These are phyloP conservation scores for Rubroboletus satanas DNA, from an alignment of 768 basidiomycete species.

Conservation along the genomic window DNA sequence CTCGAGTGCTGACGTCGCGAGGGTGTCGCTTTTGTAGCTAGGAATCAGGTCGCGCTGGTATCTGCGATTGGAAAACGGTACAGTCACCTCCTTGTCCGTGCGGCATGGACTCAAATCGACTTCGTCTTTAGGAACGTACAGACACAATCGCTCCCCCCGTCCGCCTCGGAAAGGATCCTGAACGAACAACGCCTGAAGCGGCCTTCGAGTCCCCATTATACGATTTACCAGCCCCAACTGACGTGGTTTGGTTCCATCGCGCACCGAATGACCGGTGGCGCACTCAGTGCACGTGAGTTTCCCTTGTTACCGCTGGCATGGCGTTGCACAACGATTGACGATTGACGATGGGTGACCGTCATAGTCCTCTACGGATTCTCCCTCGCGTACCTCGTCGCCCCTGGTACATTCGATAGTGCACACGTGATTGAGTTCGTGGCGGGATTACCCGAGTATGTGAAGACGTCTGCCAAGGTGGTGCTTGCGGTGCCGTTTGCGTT, in stretches of 20 bases:
- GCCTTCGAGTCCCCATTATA: conserved; percentile 93
- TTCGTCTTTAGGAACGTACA: conserved; percentile 46
- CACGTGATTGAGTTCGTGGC: conserved; percentile 71
- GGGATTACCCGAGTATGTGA: conserved; percentile 70
- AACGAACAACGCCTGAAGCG: conserved; percentile 85
- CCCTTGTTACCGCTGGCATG: too few relatives aligned
- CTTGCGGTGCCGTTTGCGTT: conserved; percentile 87
- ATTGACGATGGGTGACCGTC: neutral
- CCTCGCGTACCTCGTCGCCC: conserved; percentile 80
- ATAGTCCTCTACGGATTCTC: conserved; percentile 86
- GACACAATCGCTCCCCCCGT: conserved; percentile 60
- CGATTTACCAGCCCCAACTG: conserved; percentile 94
- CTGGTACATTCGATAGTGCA: conserved; percentile 73
- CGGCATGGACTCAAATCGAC: neutral
- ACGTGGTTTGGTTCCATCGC: conserved; percentile 87
- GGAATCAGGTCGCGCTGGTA: conserved; percentile 38
- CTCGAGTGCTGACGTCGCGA: neutral
- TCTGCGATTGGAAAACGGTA: conserved; percentile 41
- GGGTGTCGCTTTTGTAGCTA: conserved; percentile 27
- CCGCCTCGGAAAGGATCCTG: conserved; percentile 58
- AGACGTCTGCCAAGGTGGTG: conserved; percentile 70
- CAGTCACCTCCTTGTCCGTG: too few relatives aligned
- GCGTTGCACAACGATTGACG: too few relatives aligned
- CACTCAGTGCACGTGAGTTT: conserved; percentile 52
- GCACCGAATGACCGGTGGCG: conserved; percentile 83